These are phyloP conservation scores for Pythium pyrilobum DNA, from an alignment of 352 stramenopile genomes.

Conservation along the genomic window DNA sequence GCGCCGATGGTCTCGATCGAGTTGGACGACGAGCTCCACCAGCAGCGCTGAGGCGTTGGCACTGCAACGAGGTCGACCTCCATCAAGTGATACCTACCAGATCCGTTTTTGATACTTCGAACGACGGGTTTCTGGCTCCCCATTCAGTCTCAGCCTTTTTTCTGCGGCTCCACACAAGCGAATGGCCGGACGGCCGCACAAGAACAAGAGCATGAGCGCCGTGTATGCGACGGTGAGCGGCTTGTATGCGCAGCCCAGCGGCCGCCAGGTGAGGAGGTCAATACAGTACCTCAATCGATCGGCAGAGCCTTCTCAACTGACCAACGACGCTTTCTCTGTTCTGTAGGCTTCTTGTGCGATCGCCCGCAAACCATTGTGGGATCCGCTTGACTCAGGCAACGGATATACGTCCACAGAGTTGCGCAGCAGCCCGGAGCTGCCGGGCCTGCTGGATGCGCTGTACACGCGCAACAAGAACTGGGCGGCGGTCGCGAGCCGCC, in stretches of 20 bases:
- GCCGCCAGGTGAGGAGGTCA: slow-evolving; percentile 5
- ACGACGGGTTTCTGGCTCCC: too few relatives aligned
- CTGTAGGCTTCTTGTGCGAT: neutral
- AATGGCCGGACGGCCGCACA: neutral
- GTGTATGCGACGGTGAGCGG: slow-evolving; percentile 26
- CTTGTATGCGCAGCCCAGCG: slow-evolving; percentile 3
- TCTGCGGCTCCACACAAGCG: neutral
- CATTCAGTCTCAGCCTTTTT: too few relatives aligned
- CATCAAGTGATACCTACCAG: slow-evolving; percentile 4
- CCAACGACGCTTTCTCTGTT: too few relatives aligned
- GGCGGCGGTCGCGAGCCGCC: neutral
- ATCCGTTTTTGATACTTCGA: too few relatives aligned
- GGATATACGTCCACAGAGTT: too few relatives aligned
- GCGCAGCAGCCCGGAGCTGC: neutral
- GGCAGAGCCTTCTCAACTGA: too few relatives aligned
- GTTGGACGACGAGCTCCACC: slow-evolving; percentile 36
- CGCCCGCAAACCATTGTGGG: too few relatives aligned
- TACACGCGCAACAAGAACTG: slow-evolving; percentile 12
- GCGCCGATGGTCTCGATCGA: slow-evolving; percentile 32
- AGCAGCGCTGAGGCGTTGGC: neutral
- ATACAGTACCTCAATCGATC: too few relatives aligned
- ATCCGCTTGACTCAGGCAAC: too few relatives aligned
- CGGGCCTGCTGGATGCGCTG: slow-evolving; percentile 10
- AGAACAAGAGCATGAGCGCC: slow-evolving; percentile 18
- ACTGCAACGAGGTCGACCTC: slow-evolving; percentile 1